Conservation (phyloP, 371 early-diverging fungal genomes). For the Mucor mucedo region DNA sequence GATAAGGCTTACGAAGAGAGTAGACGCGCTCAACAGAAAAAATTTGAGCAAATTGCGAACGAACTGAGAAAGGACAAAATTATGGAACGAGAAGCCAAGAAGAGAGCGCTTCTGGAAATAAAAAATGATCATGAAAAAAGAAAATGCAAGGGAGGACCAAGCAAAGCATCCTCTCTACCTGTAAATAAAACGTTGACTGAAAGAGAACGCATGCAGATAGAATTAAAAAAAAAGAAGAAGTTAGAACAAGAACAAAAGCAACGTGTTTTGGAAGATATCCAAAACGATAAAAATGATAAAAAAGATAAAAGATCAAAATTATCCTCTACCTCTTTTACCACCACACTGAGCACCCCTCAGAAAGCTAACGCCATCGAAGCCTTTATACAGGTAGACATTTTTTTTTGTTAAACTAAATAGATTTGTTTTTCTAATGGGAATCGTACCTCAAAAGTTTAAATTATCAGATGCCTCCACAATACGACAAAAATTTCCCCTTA, state of each 20-base stretch:
- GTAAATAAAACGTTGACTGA: background rate
- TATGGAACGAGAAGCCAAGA: constrained; percentile 27
- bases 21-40: constrained; percentile 8
- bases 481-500: constrained; percentile 33
- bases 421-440: background rate
- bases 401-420: background rate
- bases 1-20: constrained; percentile 4
- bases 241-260: background rate
- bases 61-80: constrained; percentile 13
- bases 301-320: background rate
- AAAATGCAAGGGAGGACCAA: background rate
- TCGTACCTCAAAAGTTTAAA: constrained; percentile 27
- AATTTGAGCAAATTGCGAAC: constrained; percentile 10
- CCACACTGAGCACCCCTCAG: background rate
- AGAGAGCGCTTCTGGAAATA: constrained; percentile 30
- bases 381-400: constrained; percentile 29
- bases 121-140: constrained; percentile 34
- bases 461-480: constrained; percentile 31
- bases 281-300: constrained; percentile 1
- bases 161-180: background rate
- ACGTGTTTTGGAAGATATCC: background rate
- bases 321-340: background rate
- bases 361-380: constrained; percentile 7
- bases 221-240: background rate
- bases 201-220: background rate